A percentile compares a stretch with the other conserved stretches of the same genome.
These are phyloP conservation scores for Mariannaea sp. DNA, from an alignment of 2,329 filamentous ascomycete species.

Conservation along the genomic window DNA sequence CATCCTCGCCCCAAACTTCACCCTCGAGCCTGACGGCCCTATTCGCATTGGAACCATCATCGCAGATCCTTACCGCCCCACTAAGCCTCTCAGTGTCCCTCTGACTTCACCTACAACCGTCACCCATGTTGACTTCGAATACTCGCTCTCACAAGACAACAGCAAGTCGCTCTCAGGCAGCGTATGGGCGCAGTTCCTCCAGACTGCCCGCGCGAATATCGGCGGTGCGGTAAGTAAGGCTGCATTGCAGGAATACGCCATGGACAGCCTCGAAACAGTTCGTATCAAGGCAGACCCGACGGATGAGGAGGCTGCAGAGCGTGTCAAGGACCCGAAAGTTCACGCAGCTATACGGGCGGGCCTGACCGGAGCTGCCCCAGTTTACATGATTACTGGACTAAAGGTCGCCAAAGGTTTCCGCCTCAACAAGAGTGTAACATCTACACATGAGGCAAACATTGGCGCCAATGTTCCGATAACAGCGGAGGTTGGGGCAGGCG, in stretches of 20 bases:
- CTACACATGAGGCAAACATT: not conserved
- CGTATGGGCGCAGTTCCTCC: not conserved
- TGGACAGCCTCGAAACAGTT: not conserved
- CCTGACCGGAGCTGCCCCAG: not conserved
- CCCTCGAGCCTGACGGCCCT: not conserved
- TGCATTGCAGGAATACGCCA: not conserved
- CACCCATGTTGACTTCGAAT: not conserved
- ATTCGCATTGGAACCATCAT: slow-evolving; percentile 6
- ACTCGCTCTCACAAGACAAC: not conserved
- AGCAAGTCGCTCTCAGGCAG: not conserved
- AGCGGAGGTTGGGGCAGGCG: not conserved
- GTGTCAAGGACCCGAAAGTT: not conserved
- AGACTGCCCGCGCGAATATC: not conserved
- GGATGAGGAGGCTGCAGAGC: not conserved
- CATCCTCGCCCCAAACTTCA: slow-evolving; percentile 1
- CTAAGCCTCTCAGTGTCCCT: not conserved
- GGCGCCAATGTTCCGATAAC: not conserved
- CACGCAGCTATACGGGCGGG: not conserved
- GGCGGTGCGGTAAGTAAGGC: not conserved
- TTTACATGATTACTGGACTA: slow-evolving; percentile 1
- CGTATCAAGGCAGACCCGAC: not conserved
- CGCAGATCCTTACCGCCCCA: not conserved
- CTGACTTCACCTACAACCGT: not conserved
- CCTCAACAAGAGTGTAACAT: not conserved
- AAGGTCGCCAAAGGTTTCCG: not conserved